These are phyloP conservation scores for Plantago major DNA, from an alignment of 257 asterid species.

Conservation along the genomic window DNA sequence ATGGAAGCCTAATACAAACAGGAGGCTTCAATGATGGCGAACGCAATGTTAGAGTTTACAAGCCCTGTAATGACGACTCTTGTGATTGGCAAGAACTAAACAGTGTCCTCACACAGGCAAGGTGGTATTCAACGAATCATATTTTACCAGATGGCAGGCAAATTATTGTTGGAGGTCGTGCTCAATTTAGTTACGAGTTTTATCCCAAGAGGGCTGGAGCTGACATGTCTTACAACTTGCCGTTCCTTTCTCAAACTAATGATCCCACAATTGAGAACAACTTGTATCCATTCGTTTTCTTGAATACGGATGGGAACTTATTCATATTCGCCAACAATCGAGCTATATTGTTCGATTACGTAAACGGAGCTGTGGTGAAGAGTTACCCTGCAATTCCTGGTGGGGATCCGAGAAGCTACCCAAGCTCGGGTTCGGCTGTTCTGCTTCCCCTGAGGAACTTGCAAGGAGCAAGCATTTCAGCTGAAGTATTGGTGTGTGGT, in stretches of 20 bases:
- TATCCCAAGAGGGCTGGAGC: background rate
- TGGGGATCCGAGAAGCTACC: background rate
- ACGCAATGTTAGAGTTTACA: background rate
- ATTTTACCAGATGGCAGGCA: background rate
- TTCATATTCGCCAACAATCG: background rate
- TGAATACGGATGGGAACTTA: background rate
- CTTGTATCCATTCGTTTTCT: background rate
- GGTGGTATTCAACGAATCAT: background rate
- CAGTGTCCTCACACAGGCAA: background rate
- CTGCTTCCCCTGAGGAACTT: too few species aligned
- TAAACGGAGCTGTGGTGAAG: background rate
- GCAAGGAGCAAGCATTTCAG: background rate
- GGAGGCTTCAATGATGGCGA: background rate
- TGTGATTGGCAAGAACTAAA: background rate
- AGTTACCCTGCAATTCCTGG: slow-evolving; percentile 1
- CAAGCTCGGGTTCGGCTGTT: background rate
- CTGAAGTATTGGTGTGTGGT: background rate
- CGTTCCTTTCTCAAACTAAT: background rate
- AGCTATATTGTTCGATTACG: background rate
- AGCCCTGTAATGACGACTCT: background rate
- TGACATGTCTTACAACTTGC: background rate
- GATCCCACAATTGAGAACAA: background rate
- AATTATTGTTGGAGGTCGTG: background rate
- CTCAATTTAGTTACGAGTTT: background rate
- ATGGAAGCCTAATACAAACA: background rate